Evolutionary conservation across 805 yeast genomes (phyloP), one percentile per base, ranked within the genome.

Genomic region (Metschnikowia aberdeeniae): DNA sequence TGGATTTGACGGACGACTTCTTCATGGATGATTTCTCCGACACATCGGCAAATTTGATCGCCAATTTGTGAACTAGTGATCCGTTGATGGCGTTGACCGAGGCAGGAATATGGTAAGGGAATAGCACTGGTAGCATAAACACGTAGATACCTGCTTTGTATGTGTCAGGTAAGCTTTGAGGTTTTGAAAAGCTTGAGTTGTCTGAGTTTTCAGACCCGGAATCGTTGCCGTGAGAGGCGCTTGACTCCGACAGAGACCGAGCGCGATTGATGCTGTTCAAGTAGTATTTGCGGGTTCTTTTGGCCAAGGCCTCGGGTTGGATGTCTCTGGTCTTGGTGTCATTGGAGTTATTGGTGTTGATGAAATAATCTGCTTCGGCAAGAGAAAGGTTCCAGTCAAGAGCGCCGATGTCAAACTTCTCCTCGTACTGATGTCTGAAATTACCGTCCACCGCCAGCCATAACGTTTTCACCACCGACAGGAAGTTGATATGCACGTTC

Each of bases 101-200:
- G 41, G 86, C 87, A 0, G 92, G 86, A 1, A 83, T 75, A 45
- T 72, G 74, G 22, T 78, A 70, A 0, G 88, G 84, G 42, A 84
- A 74, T 5, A 78, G 61, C 0, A 81, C 66, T 0, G 93, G 92
- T 5, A 85, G 60, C 14, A 82, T 59, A 55, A 83, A 86, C 2
- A 85, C 75, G 56, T 86, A 86, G 52, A 82, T 77, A 19, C 95
- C 95, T 1, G 90, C 79, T 50, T 75, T 75, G 50, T 65, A 68
- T 12, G 36, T 13, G 4, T 46, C 47, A 10, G 27, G 5, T 10
- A 22, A 31, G 34, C 27, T 8, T 7, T 17, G 12, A 9, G 39
- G 13, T 19, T 26, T 34, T 11, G 19, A 28, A 10, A 13, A 19
- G 29, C 13, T 11, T 4, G 31, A 6, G 8, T 27, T 19, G 3